Evolutionary conservation across 2,329 filamentous ascomycete genomes (phyloP).

Genomic region (Huntiella bhutanensis): DNA sequence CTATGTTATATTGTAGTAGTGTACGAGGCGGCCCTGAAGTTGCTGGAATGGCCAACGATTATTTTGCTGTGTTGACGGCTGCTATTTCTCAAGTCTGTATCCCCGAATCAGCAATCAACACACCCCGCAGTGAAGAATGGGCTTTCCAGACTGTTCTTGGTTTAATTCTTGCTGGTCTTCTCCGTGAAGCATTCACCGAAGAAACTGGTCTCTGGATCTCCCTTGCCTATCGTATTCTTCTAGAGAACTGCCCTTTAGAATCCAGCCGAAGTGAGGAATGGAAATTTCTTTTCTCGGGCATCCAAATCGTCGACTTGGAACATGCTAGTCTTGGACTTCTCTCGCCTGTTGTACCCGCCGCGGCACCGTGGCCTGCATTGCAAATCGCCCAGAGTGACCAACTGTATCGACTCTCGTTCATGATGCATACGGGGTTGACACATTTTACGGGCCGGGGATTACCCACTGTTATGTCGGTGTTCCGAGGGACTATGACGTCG

Average conservation of each 20-base stretch:
- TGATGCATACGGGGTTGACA: conserved; percentile 26
- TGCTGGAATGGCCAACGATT: conserved; percentile 20
- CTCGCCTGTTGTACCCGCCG: conserved; percentile 23
- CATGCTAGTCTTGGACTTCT: conserved; percentile 25
- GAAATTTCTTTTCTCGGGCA: conserved; percentile 21
- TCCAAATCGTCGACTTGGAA: conserved; percentile 25
- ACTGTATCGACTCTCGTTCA: conserved; percentile 23
- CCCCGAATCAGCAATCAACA: conserved; percentile 17
- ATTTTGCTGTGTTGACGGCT: conserved; percentile 21
- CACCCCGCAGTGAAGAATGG: conserved; percentile 18
- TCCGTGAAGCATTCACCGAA: conserved; percentile 23
- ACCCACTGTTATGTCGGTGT: conserved; percentile 25
- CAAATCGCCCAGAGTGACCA: conserved; percentile 22
- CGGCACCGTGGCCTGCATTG: conserved; percentile 20
- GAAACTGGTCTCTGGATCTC: conserved; percentile 26
- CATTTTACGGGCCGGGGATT: conserved; percentile 24
- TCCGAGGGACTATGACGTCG: conserved; percentile 20
- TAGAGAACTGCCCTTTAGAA: conserved; percentile 21
- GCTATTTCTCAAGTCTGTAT: conserved; percentile 24
- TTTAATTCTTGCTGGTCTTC: conserved; percentile 22
- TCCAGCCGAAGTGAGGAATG: conserved; percentile 19
- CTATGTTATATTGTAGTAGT: conserved; percentile 25
- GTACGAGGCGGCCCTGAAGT: conserved; percentile 18
- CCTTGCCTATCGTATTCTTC: conserved; percentile 22
- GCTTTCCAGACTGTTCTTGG: conserved; percentile 25